Evolutionary conservation across 2,329 filamentous ascomycete genomes (phyloP).

Genomic region (Fusarium ramigenum): DNA sequence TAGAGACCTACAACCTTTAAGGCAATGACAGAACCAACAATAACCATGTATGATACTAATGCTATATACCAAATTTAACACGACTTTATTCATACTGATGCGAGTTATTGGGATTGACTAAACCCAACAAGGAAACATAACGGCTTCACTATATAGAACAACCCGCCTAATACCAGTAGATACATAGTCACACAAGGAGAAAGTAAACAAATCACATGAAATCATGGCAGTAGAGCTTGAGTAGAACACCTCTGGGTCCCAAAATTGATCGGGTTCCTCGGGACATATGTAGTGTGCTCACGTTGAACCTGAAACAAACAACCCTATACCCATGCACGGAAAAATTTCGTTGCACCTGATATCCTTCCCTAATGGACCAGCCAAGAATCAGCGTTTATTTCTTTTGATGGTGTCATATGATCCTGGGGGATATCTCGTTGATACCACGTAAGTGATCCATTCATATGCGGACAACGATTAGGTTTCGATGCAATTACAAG

Average conservation of each 20-base stretch:
- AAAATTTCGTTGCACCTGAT: constrained; percentile 14
- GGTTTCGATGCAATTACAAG: not conserved
- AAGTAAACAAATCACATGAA: not conserved
- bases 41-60: not conserved
- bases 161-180: not conserved
- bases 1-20: not conserved
- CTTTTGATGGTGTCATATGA: constrained; percentile 5
- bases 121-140: not conserved
- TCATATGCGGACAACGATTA: not conserved
- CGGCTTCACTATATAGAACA: not conserved
- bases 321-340: constrained; percentile 16
- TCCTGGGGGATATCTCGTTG: constrained; percentile 18
- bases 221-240: not conserved
- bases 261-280: not conserved
- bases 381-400: constrained; percentile 4
- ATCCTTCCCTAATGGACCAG: constrained; percentile 2
- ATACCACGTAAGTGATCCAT: constrained; percentile 14
- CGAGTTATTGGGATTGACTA: not conserved
- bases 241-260: not conserved
- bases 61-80: not conserved
- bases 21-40: not conserved
- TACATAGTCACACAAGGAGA: not conserved
- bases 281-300: constrained; percentile 7
- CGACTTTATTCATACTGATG: not conserved
- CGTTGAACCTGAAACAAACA: constrained; percentile 39